These are phyloP conservation scores for Royoungia palumana DNA, from an alignment of 768 basidiomycete genomes.

Conservation along the genomic window DNA sequence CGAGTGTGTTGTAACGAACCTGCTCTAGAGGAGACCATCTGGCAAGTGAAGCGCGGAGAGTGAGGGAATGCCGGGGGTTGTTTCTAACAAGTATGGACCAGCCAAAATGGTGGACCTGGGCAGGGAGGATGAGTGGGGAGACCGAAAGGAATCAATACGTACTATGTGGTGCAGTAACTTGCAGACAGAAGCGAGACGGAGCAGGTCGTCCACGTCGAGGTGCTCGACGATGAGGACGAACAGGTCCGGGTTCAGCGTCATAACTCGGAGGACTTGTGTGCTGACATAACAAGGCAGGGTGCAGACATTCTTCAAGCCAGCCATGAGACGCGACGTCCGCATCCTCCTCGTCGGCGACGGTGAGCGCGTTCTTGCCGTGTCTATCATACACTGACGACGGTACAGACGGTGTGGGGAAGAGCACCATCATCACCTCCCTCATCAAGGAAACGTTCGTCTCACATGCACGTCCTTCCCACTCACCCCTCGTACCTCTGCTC, in stretches of 20 bases:
- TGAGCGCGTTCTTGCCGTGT: conserved; percentile 35
- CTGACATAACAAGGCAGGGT: no score
- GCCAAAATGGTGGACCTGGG: conserved; percentile 58
- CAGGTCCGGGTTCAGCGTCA: conserved; percentile 50
- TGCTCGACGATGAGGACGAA: conserved; percentile 50
- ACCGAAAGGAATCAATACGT: conserved; percentile 17
- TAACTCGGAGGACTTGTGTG: neutral
- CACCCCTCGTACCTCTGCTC: conserved; percentile 1
- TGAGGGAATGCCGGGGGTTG: conserved; percentile 54
- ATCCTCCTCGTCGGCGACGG: conserved; percentile 94
- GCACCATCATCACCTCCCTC: conserved; percentile 92
- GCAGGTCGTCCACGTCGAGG: conserved; percentile 43
- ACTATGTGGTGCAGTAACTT: conserved; percentile 40
- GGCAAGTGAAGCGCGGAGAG: conserved; percentile 42
- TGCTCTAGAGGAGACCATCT: conserved; percentile 44
- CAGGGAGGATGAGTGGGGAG: conserved; percentile 1
- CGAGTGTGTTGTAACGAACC: conserved; percentile 49
- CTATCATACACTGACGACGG: neutral
- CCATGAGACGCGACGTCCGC: conserved; percentile 89
- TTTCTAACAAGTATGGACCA: conserved; percentile 52
- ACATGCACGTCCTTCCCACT: conserved; percentile 52
- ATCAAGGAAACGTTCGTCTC: conserved; percentile 95
- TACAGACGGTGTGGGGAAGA: conserved; percentile 95
- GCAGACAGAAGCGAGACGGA: conserved; percentile 29
- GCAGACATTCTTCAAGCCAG: no score